Evolutionary conservation across 352 stramenopile genomes (phyloP), one percentile per base, ranked within the genome.

Genomic region (Phytopythium delawarense): DNA sequence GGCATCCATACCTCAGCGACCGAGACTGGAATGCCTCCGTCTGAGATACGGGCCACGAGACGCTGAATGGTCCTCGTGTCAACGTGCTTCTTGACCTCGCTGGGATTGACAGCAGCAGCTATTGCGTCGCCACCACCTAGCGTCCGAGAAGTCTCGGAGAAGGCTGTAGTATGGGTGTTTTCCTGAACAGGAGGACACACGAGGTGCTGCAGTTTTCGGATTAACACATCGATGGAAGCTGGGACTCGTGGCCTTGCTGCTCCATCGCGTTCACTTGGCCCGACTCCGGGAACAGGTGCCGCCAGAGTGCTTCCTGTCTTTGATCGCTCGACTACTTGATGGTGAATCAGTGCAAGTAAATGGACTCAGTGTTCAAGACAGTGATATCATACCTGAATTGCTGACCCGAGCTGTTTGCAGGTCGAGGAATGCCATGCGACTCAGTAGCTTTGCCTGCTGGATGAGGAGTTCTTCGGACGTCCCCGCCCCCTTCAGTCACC

Each of bases 361-460:
- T 18, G n/a, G 8, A 0, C 12, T 37, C 13, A 54, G 23, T 7
- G 6, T 37, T 2, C 8, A 3, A 21, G 8, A 37, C 18, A 20
- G 13, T 37, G 13, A 48, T 42, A 18, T 23, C 49, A 7, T 60
- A 80, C 75, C 67, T 62, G 52, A 18, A 4, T 39, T 35, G 60
- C 54, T 53, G 2, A 75, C 57, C 15, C 72, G 70, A 53, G 64
- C 67, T 32, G 71, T 55, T 30, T 82, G 75, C 13, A 76, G 71
- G 28, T 89, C 75, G 53, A 81, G 66, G 9, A 78, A 69, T 3
- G 69, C 75, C 55, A 86, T 71, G 13, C 68, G 69, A 32, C 65
- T 65, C 51, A 73, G 66, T 23, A 87, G 53, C 34, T 74, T 81
- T n/a, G 58, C 68, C 53, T 89, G 79, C 25, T 89, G 75, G 16